Evolutionary conservation across 176 grass and related monocot species (phyloP), one percentile per base, ranked within the genome.

Genomic region (Dendrocalamus sinicus): DNA sequence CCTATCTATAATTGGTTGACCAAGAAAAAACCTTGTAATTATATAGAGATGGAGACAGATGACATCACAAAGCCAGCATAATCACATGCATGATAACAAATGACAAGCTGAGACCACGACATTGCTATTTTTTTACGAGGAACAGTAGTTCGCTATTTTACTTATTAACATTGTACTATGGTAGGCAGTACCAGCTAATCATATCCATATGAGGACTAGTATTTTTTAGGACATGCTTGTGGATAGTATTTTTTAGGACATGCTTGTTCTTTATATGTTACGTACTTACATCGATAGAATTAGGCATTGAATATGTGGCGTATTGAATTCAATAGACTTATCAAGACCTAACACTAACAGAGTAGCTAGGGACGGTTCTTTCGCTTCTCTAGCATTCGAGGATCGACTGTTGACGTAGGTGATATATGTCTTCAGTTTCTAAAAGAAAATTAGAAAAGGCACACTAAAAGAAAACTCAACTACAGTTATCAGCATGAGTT

Each of bases 1-100:
- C 48, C 22, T 17, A 41, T 63, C 3, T 39, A 53, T 70, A 53
- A 83, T 45, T 64, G 53, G 65, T 78, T 71, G 55, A 83, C 69
- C 64, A 61, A 52, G 47, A 67, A 68, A 59, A 70, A 35, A 4
- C 19, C 55, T 8, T 13, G 24, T 8, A 71, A 32, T 60, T 70
- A 20, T 9, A 46, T 73, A 51, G 28, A 6, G 43, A 70, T 40
- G 44, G 9, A 83, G 57, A 65, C 47, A n/a, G 20, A 74, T 81
- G 58, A 22, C 68, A 73, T 59, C 20, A 43, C 35, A 71, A 46
- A 43, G 6, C 44, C 6, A 70, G 10, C 26, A 12, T 67, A 60
- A 62, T 48, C 47, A 24, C 71, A 67, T 87, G 37, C 26, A 78
- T 51, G 40, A 39, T 67, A 65, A 19, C 64, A 19, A 77, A 83